Evolutionary conservation across 495 filamentous ascomycete species (phyloP).

Genomic region (Filosporella fistucella): DNA sequence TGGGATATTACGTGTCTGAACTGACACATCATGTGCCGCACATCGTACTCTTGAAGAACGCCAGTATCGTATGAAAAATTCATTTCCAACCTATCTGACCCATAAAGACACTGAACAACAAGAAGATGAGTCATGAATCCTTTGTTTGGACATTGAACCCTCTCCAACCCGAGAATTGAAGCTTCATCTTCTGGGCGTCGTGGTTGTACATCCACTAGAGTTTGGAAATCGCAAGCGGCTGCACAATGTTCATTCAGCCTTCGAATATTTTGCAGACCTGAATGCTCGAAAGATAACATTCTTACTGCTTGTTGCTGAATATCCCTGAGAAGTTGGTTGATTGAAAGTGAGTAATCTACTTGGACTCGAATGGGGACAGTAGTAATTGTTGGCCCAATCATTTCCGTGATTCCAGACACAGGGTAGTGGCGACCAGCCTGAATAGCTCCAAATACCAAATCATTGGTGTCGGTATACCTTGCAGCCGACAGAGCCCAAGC

Average conservation of each 20-base stretch:
- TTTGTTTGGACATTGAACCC: neutral
- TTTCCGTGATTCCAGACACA: conserved; percentile 2
- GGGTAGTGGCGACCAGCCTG: conserved; percentile 1
- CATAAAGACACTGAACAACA: conserved; percentile 16
- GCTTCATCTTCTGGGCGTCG: conserved; percentile 1
- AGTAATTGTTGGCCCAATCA: conserved; percentile 5
- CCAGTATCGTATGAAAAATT: neutral
- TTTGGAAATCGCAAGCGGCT: conserved; percentile 62
- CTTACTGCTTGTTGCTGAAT: neutral
- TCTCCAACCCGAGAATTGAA: neutral
- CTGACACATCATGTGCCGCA: neutral
- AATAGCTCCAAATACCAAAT: conserved; percentile 26
- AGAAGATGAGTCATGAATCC: conserved; percentile 19
- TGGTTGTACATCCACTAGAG: conserved; percentile 26
- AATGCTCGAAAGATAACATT: conserved; percentile 55
- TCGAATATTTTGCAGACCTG: conserved; percentile 66
- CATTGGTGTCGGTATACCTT: conserved; percentile 12
- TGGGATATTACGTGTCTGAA: neutral
- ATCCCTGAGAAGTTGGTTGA: conserved; percentile 34
- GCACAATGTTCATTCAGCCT: conserved; percentile 55
- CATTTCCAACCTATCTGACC: neutral
- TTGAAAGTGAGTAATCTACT: conserved; percentile 54
- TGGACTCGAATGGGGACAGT: conserved; percentile 24
- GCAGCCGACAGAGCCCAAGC: neutral
- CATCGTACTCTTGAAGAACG: neutral